Conservation (phyloP, 169 alveolate genomes). For the Plasmodium cynomolgi region DNA sequence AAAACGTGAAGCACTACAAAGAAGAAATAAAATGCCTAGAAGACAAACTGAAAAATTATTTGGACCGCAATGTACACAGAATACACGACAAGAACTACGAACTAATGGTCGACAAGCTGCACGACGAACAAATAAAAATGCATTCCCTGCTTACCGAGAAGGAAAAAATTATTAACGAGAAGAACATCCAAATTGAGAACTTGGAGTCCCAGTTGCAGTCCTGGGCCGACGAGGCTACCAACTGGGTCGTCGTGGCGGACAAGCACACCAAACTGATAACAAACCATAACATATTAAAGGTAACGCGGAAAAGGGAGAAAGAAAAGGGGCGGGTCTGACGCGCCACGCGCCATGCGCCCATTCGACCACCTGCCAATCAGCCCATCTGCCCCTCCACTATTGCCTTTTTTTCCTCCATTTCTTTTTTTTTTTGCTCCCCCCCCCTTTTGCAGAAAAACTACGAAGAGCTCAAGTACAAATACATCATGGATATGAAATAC, state of each 20-base stretch:
- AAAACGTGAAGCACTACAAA: constrained; percentile 18
- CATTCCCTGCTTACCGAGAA: constrained; percentile 55
- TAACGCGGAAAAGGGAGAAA: constrained; percentile 1
- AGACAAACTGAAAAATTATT: constrained; percentile 34
- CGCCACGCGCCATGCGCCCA: not conserved
- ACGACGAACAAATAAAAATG: constrained; percentile 63
- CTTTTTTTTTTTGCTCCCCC: not conserved
- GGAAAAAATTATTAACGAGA: constrained; percentile 51
- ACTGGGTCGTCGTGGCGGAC: constrained; percentile 62
- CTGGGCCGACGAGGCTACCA: constrained; percentile 72
- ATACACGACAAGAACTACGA: constrained; percentile 60
- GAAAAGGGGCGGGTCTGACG: not conserved
- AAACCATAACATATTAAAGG: constrained; percentile 48
- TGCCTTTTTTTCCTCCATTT: not conserved
- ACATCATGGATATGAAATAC: constrained; percentile 63
- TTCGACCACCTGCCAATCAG: not conserved
- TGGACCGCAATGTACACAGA: constrained; percentile 29
- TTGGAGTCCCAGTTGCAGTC: constrained; percentile 48
- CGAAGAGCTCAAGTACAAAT: constrained; percentile 56
- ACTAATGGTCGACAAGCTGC: constrained; percentile 34
- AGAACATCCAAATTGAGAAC: constrained; percentile 37
- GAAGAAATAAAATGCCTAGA: constrained; percentile 47
- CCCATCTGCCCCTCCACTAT: not conserved
- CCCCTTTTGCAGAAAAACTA: constrained; percentile 39
- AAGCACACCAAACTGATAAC: constrained; percentile 55